A percentile compares a stretch with the other conserved stretches of the same genome.
These are phyloP conservation scores for Rosellinia necatrix DNA, from an alignment of 2,329 filamentous ascomycete species.

Conservation along the genomic window DNA sequence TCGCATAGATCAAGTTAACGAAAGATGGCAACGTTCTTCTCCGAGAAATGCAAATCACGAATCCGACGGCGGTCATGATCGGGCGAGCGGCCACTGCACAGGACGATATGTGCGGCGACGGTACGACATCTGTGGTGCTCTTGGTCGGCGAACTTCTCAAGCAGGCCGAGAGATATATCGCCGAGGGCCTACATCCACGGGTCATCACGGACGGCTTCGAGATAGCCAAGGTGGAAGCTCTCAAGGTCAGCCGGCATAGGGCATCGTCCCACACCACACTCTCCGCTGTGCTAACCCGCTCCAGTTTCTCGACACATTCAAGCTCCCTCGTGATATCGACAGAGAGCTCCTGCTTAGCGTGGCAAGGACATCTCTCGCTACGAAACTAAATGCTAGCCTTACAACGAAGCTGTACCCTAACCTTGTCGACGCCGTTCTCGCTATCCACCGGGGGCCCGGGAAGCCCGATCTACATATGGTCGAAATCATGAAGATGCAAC, in stretches of 20 bases:
- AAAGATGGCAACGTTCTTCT: conserved; percentile 94
- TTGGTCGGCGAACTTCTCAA: conserved; percentile 96
- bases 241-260: conserved; percentile 65
- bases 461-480: conserved; percentile 99
- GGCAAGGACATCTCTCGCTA: conserved; percentile 90
- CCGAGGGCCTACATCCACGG: conserved; percentile 93
- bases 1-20: conserved; percentile 87
- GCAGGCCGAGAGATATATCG: conserved; percentile 95
- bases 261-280: neutral
- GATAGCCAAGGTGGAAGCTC: conserved; percentile 88
- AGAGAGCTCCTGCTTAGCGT: conserved; percentile 92
- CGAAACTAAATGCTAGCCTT: conserved; percentile 88
- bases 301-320: conserved; percentile 92
- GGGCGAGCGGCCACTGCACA: conserved; percentile 89
- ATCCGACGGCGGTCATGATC: conserved; percentile 91
- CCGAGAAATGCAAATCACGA: conserved; percentile 91
- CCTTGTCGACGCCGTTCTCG: conserved; percentile 93
- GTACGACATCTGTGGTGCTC: conserved; percentile 94
- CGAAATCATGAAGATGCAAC: conserved; percentile 99
- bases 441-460: conserved; percentile 85
- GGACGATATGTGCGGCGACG: conserved; percentile 97
- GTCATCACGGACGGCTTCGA: conserved; percentile 98
- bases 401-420: conserved; percentile 90
- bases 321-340: conserved; percentile 85
- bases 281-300: neutral